Percentiles rank a stretch among this genome's conserved stretches.
Conservation (phyloP, 495 filamentous ascomycete species). For the Stereocaulon alpinum region DNA sequence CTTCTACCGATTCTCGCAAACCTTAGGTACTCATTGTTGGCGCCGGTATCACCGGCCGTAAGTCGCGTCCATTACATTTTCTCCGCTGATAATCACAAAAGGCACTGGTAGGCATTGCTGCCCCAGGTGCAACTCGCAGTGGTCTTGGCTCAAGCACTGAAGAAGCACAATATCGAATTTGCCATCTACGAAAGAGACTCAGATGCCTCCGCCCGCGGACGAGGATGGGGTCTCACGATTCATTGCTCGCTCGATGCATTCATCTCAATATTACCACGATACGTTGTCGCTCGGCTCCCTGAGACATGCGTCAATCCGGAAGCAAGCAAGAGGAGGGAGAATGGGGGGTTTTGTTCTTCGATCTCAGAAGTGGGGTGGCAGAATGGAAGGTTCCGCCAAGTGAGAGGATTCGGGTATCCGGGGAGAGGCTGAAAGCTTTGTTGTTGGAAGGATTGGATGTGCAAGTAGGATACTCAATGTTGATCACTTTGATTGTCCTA, state of each 20-base stretch:
- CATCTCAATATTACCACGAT: constrained; percentile 37
- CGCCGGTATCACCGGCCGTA: constrained; percentile 44
- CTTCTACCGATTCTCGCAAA: not conserved
- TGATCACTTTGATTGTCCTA: not conserved
- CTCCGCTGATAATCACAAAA: not conserved
- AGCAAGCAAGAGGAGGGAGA: constrained; percentile 33
- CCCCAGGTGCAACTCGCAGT: constrained; percentile 20
- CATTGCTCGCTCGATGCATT: constrained; percentile 47
- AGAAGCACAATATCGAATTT: constrained; percentile 35
- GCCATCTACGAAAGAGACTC: constrained; percentile 47
- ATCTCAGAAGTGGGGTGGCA: constrained; percentile 39
- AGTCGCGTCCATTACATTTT: not conserved
- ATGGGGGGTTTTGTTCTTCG: constrained; percentile 44
- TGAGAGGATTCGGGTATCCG: constrained; percentile 39
- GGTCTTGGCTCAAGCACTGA: constrained; percentile 48
- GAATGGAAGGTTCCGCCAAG: constrained; percentile 39
- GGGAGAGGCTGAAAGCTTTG: constrained; percentile 38
- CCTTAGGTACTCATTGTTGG: constrained; percentile 46
- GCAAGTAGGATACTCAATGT: constrained; percentile 22
- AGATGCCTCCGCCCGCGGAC: constrained; percentile 31
- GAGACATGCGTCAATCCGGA: constrained; percentile 43
- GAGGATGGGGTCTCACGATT: constrained; percentile 51
- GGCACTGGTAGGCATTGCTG: not conserved
- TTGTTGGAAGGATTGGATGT: constrained; percentile 40
- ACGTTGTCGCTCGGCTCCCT: constrained; percentile 37